Evolutionary conservation across 2,329 filamentous ascomycete species (phyloP), one percentile per base, ranked within the genome.

Genomic region (Botryotinia convoluta): DNA sequence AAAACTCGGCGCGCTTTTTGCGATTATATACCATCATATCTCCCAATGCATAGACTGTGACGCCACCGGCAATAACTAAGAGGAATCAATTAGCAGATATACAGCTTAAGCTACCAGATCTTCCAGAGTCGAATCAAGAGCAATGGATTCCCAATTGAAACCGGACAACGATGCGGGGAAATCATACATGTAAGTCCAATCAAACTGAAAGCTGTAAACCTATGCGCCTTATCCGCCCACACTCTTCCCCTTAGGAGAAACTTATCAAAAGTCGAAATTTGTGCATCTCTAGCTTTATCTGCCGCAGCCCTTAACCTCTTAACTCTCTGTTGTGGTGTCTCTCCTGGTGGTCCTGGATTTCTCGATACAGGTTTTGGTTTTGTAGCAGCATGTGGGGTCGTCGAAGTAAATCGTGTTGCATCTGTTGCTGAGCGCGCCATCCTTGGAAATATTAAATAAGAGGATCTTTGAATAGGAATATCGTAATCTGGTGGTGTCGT

Each of bases 371-470:
- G 20, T 65, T 75, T 73, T 48, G 86, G 82, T 81, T 92, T 92
- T 77, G 89, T 89, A 76, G 87, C 87, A 78, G 92, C 92, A 83
- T 94, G 92, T 51, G 90, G 90, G 74, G 87, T 89, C 29, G 89
- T 92, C 39, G 90, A 84, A 26, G 91, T 93, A 83, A 93, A 96
- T 81, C 92, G 91, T 79, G 93, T 96, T 77, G 93, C 93, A 82
- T 95, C 93, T 79, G 89, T 89, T 81, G 92, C 90, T 83, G 89
- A 93, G 81, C 92, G 91, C 74, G 91, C 87, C 76, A 84, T 84
- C 39, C 37, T 72, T 54, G 59, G 45, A 20, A 39, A 37, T 32
- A 57, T 62, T 39, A 7, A 67, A 59, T 22, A 35, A 29, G 39
- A 35, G 44, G 57, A 54, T 54, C 54, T 45, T 37, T 39, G 69